Percentiles rank a stretch among this genome's conserved stretches.
Conservation (phyloP, 176 grass and related monocot species). For the Triticum aestivum region IWGSC_CS_RefSeq_v2.1 NC_057811.1:87162463-87162962, state of each 20-base stretch:
- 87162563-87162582: neutral
- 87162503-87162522: neutral
- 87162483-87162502: no score
- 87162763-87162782: neutral
- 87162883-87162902: conserved; percentile 78
- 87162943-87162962: conserved; percentile 6
- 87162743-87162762: neutral
- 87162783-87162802: neutral
- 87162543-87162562: neutral
- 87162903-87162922: conserved; percentile 86
- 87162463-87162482: no score
- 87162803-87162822: neutral
- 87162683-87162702: neutral
- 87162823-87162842: conserved; percentile 41
- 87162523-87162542: neutral
- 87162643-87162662: neutral
- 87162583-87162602: neutral
- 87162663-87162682: neutral
- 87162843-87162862: conserved; percentile 82
- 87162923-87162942: conserved; percentile 70
- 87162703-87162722: neutral
- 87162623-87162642: neutral
- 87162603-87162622: neutral
- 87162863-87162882: conserved; percentile 89
- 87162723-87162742: neutral